These are phyloP conservation scores for Suillus lakei DNA, from an alignment of 768 basidiomycete species.

Conservation along the genomic window DNA sequence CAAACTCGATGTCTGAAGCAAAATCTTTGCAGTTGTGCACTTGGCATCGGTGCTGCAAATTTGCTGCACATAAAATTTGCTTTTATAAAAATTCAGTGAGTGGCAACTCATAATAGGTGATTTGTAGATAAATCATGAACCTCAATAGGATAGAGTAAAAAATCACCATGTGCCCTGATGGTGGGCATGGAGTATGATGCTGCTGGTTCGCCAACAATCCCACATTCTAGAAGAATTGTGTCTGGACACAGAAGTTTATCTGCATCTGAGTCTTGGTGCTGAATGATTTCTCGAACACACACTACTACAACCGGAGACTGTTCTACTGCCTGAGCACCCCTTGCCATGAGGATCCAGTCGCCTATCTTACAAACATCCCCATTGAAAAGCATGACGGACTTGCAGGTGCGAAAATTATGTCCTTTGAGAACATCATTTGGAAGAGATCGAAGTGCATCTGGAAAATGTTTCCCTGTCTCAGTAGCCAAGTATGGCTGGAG, in stretches of 20 bases:
- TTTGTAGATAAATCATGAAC: neutral
- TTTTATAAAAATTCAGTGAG: slow-evolving; percentile 4
- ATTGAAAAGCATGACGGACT: slow-evolving; percentile 2
- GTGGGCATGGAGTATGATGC: neutral
- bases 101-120: too few species aligned
- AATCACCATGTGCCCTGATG: neutral
- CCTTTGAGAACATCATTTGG: neutral
- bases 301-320: neutral
- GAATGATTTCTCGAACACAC: slow-evolving; percentile 3
- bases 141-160: slow-evolving; percentile 7
- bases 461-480: neutral
- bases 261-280: neutral
- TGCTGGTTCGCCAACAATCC: neutral
- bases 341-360: neutral
- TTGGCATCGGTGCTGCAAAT: slow-evolving; percentile 26
- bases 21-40: slow-evolving; percentile 19
- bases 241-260: slow-evolving; percentile 1
- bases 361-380: slow-evolving; percentile 5
- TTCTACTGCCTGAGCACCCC: neutral
- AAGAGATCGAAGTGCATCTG: neutral
- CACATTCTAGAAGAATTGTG: neutral
- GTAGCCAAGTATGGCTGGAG: neutral
- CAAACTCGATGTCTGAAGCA: neutral
- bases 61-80: slow-evolving; percentile 21
- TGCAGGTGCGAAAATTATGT: slow-evolving; percentile 4